Evolutionary conservation across 1,139 yeast species (phyloP).

Genomic region (Kluyveromyces sp.): DNA sequence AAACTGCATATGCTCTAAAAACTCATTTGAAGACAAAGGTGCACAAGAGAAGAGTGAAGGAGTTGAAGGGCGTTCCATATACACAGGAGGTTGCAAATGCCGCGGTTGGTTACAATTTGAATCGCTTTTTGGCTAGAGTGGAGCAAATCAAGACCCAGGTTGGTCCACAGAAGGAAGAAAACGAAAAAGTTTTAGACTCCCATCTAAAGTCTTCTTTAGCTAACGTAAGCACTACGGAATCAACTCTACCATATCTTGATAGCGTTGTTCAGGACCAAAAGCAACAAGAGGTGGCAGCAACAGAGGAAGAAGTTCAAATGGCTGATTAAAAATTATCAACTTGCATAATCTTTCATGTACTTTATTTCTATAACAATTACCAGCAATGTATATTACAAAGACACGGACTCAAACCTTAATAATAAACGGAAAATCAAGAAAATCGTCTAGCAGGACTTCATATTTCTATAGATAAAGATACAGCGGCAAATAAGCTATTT

Average conservation of each 20-base stretch:
- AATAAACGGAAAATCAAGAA: too few relatives aligned
- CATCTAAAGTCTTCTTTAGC: slow-evolving; percentile 23
- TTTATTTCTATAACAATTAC: too few relatives aligned
- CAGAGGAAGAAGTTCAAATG: slow-evolving; percentile 35
- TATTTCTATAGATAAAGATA: too few relatives aligned
- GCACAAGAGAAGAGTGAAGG: slow-evolving; percentile 81
- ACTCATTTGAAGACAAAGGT: slow-evolving; percentile 68
- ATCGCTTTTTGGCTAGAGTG: slow-evolving; percentile 55
- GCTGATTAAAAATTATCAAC: not conserved
- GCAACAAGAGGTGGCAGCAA: slow-evolving; percentile 23
- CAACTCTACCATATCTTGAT: slow-evolving; percentile 24
- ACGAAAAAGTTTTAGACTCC: slow-evolving; percentile 22
- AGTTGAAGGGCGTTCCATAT: slow-evolving; percentile 70
- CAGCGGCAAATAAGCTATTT: not conserved
- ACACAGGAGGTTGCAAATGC: slow-evolving; percentile 86
- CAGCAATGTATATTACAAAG: too few relatives aligned
- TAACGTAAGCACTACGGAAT: slow-evolving; percentile 27
- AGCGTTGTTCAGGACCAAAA: not conserved
- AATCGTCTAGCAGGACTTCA: too few relatives aligned
- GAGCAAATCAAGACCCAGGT: slow-evolving; percentile 41
- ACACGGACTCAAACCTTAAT: too few relatives aligned
- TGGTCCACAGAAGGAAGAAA: slow-evolving; percentile 24
- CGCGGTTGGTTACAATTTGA: slow-evolving; percentile 72
- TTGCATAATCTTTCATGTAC: not conserved
- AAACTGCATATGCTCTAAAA: slow-evolving; percentile 63